Evolutionary conservation across 768 basidiomycete genomes (phyloP), one percentile per base, ranked within the genome.

Genomic region (Crepidotus variabilis): DNA sequence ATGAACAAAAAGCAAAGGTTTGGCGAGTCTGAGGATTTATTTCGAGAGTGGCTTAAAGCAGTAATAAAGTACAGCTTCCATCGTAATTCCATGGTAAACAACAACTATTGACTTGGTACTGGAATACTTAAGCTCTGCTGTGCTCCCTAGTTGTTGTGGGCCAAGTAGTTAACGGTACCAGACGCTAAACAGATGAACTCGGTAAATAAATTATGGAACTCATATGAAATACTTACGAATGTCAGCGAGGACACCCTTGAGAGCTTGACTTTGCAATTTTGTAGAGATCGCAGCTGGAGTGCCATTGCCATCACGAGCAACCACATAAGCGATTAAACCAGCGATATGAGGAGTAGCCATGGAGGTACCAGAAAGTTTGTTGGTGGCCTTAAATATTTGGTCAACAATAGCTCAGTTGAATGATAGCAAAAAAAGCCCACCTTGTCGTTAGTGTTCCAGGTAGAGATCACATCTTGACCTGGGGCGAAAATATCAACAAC

Each of bases 301-400:
- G 24, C 50, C 45, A 51, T 73, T 73, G 10, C 73, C 74, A 20
- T 69, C 56, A 20, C 65, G 53, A 20, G 57, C 57, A 49, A 75
- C 67, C 45, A 75, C 55, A 57, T 73, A 73, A 18, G 76, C 75
- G 36, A 74, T 65, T 35, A 77, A 60, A 23, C 76, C 76, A 18
- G 75, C 67, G 51, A 78, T 59, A 55, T 76, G 72, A 32, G 75
- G 72, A 16, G 67, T 61, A 4, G 67, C 64, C 73, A 72, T 73
- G 24, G 64, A 67, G 6, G 67, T 66, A 2, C 68, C 67, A 18
- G 63, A 67, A n/a, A 49, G 14, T 3, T 6, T 14, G 2, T 49
- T n/a, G 13, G 47, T 18, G 21, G 47, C 16, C 47, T 49, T 3
- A 14, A 23, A 49, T 2, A 21, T 2, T 11, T 43, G 5, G 39